Evolutionary conservation across 768 basidiomycete genomes (phyloP).

Genomic region (Suillus subluteus): DNA sequence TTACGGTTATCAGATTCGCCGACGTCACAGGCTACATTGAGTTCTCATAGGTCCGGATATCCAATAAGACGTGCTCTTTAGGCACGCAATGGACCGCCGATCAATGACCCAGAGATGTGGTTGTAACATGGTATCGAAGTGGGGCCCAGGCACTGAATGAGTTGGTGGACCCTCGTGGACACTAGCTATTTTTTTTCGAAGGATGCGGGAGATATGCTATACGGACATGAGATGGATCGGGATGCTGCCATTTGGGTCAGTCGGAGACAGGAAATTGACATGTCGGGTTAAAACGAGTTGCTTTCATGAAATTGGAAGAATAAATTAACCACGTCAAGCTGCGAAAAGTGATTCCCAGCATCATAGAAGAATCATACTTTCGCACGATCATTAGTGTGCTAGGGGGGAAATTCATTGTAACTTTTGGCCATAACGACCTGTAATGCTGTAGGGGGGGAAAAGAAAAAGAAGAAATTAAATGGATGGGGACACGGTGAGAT

Average conservation of each 20-base stretch:
- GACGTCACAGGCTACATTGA: neutral
- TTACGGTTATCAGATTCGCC: neutral
- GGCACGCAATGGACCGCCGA: conserved; percentile 12
- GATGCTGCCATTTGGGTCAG: conserved; percentile 14
- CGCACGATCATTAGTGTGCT: conserved; percentile 20
- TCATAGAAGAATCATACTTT: conserved; percentile 13
- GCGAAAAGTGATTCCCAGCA: conserved; percentile 26
- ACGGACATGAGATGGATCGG: conserved; percentile 21
- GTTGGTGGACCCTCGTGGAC: neutral
- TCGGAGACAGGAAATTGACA: conserved; percentile 19
- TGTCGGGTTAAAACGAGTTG: conserved; percentile 14
- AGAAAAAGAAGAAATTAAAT: neutral
- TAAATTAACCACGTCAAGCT: conserved; percentile 12
- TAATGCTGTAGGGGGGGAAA: too few species aligned
- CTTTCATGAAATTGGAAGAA: conserved; percentile 12
- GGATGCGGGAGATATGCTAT: conserved; percentile 23
- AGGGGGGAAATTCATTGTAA: conserved; percentile 1
- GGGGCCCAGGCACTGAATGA: conserved; percentile 12
- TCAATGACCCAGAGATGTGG: conserved; percentile 2
- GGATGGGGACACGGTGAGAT: conserved; percentile 10
- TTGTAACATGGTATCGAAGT: conserved; percentile 13
- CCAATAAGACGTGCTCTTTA: conserved; percentile 2
- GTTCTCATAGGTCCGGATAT: neutral
- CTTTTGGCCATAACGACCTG: neutral
- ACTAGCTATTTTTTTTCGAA: neutral